Evolutionary conservation across 139 green algal genomes (phyloP).

Genomic region (Asterochloris erici): DNA sequence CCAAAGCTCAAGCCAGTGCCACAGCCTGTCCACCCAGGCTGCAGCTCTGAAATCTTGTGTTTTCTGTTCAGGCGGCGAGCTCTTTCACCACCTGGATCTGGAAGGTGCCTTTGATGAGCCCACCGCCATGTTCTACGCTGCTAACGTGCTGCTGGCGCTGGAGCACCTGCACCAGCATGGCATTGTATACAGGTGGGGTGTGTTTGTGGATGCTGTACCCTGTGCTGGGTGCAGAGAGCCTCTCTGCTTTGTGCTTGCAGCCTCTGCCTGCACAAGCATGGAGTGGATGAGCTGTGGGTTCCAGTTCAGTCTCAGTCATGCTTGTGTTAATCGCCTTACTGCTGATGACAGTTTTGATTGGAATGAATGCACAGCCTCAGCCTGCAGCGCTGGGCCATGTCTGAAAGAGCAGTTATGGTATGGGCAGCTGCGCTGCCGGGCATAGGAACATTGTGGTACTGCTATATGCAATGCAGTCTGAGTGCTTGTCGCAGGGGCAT

Average conservation of each 20-base stretch:
- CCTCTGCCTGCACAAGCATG: not conserved
- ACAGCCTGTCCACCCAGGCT: not conserved
- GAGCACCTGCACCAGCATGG: conserved; percentile 66
- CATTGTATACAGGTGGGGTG: conserved; percentile 56
- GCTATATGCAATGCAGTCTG: not conserved
- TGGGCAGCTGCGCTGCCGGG: no score
- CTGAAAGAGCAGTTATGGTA: no score
- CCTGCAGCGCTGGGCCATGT: no score
- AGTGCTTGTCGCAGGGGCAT: not conserved
- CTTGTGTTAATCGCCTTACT: no score
- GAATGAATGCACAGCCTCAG: no score
- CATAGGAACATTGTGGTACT: no score
- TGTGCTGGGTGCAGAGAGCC: not conserved
- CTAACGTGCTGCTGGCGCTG: conserved; percentile 68
- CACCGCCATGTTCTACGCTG: conserved; percentile 69
- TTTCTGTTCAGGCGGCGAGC: conserved; percentile 55
- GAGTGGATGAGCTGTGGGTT: not conserved
- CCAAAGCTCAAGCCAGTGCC: not conserved
- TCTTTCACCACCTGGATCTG: conserved; percentile 73
- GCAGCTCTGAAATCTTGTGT: not conserved
- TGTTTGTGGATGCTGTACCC: not conserved
- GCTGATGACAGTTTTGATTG: no score
- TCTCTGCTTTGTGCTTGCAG: not conserved
- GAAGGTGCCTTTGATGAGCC: conserved; percentile 53
- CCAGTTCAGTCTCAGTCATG: not conserved